phyloP scores from a whole-genome alignment of 2,329 filamentous ascomycete genomes.

The Lizonia empirigonia region DNA sequence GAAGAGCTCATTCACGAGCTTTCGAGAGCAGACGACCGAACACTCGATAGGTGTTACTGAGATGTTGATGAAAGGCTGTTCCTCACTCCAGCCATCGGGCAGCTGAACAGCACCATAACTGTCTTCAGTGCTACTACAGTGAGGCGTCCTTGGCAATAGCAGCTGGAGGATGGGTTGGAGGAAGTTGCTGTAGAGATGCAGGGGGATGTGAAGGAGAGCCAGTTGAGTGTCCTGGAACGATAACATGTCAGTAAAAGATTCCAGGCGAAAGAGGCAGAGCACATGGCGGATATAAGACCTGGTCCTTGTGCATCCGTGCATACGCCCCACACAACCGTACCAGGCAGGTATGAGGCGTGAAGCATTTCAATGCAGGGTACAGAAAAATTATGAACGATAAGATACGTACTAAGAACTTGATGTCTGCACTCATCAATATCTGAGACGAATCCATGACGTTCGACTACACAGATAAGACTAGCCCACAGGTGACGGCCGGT shows the following conservation, averaged over 20 bases:
- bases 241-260: conserved; percentile 44
- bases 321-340: conserved; percentile 34
- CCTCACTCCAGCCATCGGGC: conserved; percentile 53
- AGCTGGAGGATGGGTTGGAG: conserved; percentile 86
- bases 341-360: conserved; percentile 30
- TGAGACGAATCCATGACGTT: conserved; percentile 53
- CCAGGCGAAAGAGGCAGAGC: neutral
- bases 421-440: conserved; percentile 55
- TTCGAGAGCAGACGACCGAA: conserved; percentile 84
- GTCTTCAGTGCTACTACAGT: conserved; percentile 30
- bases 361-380: conserved; percentile 20
- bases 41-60: conserved; percentile 92
- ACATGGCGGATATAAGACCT: conserved; percentile 34
- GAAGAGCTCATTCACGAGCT: conserved; percentile 76
- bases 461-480: conserved; percentile 41
- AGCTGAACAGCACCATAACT: conserved; percentile 42
- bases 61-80: conserved; percentile 87
- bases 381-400: conserved; percentile 29
- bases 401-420: conserved; percentile 55
- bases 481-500: conserved; percentile 31
- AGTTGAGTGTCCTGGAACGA: conserved; percentile 77
- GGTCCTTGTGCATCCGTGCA: conserved; percentile 37
- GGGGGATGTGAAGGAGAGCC: conserved; percentile 87
- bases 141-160: conserved; percentile 67
- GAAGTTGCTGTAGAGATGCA: conserved; percentile 76